Conservation (phyloP, 352 stramenopile genomes). For the Phytophthora litchii region DNA sequence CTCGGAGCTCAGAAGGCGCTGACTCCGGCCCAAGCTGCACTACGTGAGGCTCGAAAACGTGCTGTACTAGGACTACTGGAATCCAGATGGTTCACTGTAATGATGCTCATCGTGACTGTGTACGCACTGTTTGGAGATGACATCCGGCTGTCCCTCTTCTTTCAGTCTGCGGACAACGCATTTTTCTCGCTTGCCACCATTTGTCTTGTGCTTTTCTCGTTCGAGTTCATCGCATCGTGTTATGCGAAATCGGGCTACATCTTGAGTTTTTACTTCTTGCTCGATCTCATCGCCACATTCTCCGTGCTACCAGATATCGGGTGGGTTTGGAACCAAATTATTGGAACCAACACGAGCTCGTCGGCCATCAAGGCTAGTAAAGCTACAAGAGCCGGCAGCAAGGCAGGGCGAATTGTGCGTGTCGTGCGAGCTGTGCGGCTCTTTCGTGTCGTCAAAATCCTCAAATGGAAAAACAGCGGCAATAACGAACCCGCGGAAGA, state of each 20-base stretch:
- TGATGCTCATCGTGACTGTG: conserved; percentile 92
- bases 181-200: conserved; percentile 90
- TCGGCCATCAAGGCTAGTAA: conserved; percentile 75
- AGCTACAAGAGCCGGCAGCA: conserved; percentile 72
- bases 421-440: conserved; percentile 83
- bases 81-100: conserved; percentile 68
- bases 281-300: conserved; percentile 88
- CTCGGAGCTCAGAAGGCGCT: conserved; percentile 18
- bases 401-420: conserved; percentile 85
- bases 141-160: conserved; percentile 81
- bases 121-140: conserved; percentile 94
- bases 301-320: conserved; percentile 87
- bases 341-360: conserved; percentile 55
- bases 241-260: conserved; percentile 80
- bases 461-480: conserved; percentile 85
- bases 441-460: conserved; percentile 87
- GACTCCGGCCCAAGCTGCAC: conserved; percentile 46
- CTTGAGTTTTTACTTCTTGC: conserved; percentile 92
- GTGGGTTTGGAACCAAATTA: conserved; percentile 80
- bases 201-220: conserved; percentile 86
- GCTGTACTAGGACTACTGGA: conserved; percentile 67
- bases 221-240: conserved; percentile 88
- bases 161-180: conserved; percentile 69
- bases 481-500: conserved; percentile 29
- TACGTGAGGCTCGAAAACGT: conserved; percentile 44